Percentiles rank a stretch among this genome's conserved stretches.
Evolutionary conservation across 495 filamentous ascomycete genomes (phyloP).

Genomic region (Durotheca rogersii): DNA sequence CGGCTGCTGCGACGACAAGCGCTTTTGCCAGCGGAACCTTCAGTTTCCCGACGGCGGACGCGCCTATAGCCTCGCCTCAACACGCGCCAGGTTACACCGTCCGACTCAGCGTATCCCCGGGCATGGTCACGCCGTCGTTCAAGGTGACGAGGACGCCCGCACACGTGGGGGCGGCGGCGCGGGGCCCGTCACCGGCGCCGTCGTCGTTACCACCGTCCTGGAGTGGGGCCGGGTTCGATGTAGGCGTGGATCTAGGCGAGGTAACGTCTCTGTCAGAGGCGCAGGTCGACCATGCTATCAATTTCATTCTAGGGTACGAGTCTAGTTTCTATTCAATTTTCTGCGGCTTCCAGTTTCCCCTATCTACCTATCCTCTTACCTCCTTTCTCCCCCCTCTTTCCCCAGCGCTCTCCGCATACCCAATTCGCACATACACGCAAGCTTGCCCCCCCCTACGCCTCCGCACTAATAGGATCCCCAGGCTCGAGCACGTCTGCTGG

Average conservation of each 20-base stretch:
- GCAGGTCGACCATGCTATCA: constrained; percentile 47
- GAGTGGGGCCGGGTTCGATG: constrained; percentile 2
- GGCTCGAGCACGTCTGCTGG: constrained; percentile 54
- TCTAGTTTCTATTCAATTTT: too few relatives aligned
- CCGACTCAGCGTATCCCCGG: constrained; percentile 32
- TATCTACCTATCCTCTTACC: not conserved
- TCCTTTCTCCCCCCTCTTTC: constrained; percentile 1
- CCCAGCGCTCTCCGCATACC: constrained; percentile 1
- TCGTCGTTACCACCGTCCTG: not conserved
- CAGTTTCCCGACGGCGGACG: not conserved
- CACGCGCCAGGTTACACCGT: constrained; percentile 33
- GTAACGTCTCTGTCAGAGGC: constrained; percentile 30
- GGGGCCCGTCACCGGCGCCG: too few relatives aligned
- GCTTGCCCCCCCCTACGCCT: not conserved
- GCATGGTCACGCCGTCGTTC: constrained; percentile 34
- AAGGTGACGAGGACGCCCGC: constrained; percentile 19
- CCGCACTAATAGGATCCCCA: constrained; percentile 12
- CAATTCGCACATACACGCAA: too few relatives aligned
- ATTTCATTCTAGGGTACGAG: constrained; percentile 54
- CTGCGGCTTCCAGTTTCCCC: too few relatives aligned
- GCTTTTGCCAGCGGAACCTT: too few relatives aligned
- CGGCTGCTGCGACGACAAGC: not conserved
- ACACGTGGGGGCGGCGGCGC: too few relatives aligned
- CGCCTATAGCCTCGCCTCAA: not conserved
- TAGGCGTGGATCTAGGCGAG: not conserved